Conservation (phyloP, 768 basidiomycete species). For the Kwoniella sp. region DNA sequence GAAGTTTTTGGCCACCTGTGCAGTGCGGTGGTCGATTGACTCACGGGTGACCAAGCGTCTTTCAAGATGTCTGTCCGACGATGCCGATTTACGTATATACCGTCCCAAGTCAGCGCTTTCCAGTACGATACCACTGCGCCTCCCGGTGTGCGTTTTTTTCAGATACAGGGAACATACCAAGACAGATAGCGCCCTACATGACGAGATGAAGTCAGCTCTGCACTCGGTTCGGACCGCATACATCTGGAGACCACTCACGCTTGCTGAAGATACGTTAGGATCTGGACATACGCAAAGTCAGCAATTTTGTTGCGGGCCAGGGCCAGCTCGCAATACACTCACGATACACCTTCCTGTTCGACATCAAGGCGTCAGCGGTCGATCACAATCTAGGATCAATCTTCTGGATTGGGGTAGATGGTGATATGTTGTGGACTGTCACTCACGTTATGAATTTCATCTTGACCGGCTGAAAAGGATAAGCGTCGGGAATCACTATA, state of each 20-base stretch:
- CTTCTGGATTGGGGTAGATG: too few species aligned
- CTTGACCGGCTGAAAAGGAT: slow-evolving; percentile 77
- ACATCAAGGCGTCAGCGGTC: neutral
- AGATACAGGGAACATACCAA: slow-evolving; percentile 71
- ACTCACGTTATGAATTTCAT: slow-evolving; percentile 90
- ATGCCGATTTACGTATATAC: neutral
- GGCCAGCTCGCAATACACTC: neutral
- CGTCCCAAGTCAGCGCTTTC: neutral
- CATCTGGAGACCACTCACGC: slow-evolving; percentile 54
- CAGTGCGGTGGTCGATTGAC: slow-evolving; percentile 8
- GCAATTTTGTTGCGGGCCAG: neutral
- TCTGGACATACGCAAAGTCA: slow-evolving; percentile 55
- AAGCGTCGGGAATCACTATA: slow-evolving; percentile 84
- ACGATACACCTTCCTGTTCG: slow-evolving; percentile 76
- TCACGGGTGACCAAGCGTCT: slow-evolving; percentile 60
- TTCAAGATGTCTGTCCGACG: slow-evolving; percentile 59
- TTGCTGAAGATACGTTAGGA: slow-evolving; percentile 90
- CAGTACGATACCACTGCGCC: neutral
- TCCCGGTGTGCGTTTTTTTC: neutral
- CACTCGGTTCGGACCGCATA: neutral
- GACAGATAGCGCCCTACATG: slow-evolving; percentile 78
- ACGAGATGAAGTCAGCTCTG: neutral
- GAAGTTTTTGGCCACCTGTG: neutral
- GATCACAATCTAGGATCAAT: too few species aligned
- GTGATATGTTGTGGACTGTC: neutral